phyloP scores from a whole-genome alignment of 2,329 filamentous ascomycete genomes.

The Aurifilum marmelostoma region DNA sequence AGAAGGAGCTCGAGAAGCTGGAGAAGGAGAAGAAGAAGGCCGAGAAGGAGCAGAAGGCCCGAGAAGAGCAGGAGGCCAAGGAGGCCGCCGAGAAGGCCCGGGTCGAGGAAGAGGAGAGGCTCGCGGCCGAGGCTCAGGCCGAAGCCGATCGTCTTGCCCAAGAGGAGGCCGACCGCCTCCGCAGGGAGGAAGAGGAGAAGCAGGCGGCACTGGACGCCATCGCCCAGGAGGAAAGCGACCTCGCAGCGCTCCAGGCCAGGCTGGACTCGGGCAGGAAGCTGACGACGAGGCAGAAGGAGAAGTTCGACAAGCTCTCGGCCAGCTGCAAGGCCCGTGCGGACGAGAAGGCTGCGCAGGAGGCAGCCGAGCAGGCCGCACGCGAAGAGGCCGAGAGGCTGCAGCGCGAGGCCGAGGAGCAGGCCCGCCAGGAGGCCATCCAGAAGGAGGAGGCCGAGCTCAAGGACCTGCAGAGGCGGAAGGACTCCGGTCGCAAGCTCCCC shows the following conservation, averaged over 20 bases:
- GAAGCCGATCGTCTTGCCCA: conserved; percentile 24
- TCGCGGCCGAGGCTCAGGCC: conserved; percentile 27
- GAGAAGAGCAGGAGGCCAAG: conserved; percentile 28
- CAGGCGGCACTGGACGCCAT: conserved; percentile 27
- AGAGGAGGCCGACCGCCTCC: conserved; percentile 26
- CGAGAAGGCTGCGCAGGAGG: conserved; percentile 30
- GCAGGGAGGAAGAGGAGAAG: conserved; percentile 25
- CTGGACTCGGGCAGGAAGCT: conserved; percentile 27
- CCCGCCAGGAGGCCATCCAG: conserved; percentile 23
- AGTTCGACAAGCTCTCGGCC: conserved; percentile 22
- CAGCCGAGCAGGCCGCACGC: conserved; percentile 25
- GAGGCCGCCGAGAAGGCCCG: conserved; percentile 26
- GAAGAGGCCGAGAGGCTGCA: conserved; percentile 29
- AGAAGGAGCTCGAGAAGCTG: conserved; percentile 46
- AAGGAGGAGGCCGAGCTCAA: conserved; percentile 33
- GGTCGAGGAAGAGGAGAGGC: conserved; percentile 27
- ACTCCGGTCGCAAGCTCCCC: conserved; percentile 22
- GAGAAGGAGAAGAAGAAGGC: conserved; percentile 35
- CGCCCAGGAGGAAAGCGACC: conserved; percentile 28
- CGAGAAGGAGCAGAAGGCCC: conserved; percentile 33
- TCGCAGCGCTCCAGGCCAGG: conserved; percentile 27
- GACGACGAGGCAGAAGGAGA: conserved; percentile 24
- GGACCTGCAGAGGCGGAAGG: conserved; percentile 33
- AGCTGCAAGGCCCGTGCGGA: conserved; percentile 29
- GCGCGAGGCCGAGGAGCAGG: conserved; percentile 29